These are phyloP conservation scores for Candida dajiaensis DNA, from an alignment of 805 yeast genomes.

Conservation along the genomic window DNA sequence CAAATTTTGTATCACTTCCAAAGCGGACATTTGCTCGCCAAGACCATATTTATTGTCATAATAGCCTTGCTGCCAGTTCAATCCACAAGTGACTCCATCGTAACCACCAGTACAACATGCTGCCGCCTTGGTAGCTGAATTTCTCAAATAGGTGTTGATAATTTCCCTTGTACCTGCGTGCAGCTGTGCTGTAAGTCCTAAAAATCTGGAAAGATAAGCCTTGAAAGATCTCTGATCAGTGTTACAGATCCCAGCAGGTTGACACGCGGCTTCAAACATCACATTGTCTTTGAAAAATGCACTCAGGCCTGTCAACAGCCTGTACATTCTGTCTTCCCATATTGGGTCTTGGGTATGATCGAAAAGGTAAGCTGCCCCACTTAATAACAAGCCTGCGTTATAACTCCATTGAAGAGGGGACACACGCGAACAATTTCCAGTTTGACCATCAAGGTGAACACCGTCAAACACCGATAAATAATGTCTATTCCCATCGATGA, in stretches of 20 bases:
- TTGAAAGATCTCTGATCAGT: conserved; percentile 91
- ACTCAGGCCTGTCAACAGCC: conserved; percentile 47
- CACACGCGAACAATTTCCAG: conserved; percentile 53
- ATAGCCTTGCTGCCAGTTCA: conserved; percentile 61
- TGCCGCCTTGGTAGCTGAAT: conserved; percentile 71
- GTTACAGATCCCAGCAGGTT: conserved; percentile 54
- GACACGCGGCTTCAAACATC: conserved; percentile 84
- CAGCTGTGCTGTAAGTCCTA: conserved; percentile 69
- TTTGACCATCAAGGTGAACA: conserved; percentile 35
- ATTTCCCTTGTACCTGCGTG: conserved; percentile 45
- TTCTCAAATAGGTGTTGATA: conserved; percentile 30
- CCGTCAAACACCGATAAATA: conserved; percentile 55
- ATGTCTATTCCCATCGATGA: conserved; percentile 26
- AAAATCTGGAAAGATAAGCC: conserved; percentile 70
- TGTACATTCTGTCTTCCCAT: conserved; percentile 62
- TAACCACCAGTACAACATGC: conserved; percentile 78
- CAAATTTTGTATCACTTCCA: conserved; percentile 53
- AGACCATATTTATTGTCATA: conserved; percentile 78
- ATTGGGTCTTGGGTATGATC: conserved; percentile 57
- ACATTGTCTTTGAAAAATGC: conserved; percentile 51
- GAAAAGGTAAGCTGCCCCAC: conserved; percentile 79
- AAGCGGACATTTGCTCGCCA: conserved; percentile 87
- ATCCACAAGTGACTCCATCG: conserved; percentile 87
- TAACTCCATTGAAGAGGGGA: conserved; percentile 75
- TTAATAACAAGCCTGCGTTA: conserved; percentile 72